Evolutionary conservation across 257 asterid genomes (phyloP), one percentile per base, ranked within the genome.

Genomic region (Cordia subcordata): DNA sequence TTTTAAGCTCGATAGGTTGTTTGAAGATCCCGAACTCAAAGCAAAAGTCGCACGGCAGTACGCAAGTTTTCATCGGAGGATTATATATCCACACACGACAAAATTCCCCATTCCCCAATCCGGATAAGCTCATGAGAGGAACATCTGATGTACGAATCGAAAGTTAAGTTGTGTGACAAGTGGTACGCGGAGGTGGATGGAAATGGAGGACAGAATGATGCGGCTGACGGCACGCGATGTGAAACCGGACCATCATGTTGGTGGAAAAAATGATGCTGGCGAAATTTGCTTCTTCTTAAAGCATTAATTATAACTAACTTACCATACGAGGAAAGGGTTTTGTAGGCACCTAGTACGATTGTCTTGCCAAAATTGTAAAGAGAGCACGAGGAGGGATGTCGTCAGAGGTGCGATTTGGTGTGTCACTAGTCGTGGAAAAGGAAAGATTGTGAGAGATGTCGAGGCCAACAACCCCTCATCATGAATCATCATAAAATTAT

Each of bases 171-270:
- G n/a, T n/a, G n/a, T 27, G 35, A 27, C 35, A 51, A 15, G 1
- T 55, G 18, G 55, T 42, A 57, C 19, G 52, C 33, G 13, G 21
- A 37, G 38, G 27, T 49, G 57, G 37, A 1, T 46, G 33, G 12
- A 70, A 84, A 72, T 84, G 93, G 93, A 72, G 59, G 82, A 79
- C 93, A 84, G 5, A 58, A 81, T 84, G 69, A 84, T 81, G 45
- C 51, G 15, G 58, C 62, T 40, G 22, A 70, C 47, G 78, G 79
- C 88, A 84, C 82, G 92, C 86, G 72, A 68, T 68, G 74, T 57
- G 72, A 49, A 60, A 52, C 63, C 39, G 49, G 59, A 53, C 53
- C 67, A 72, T 71, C 75, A 64, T 66, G 45, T 57, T 65, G 57
- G 55, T 27, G 49, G 55, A 64, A 55, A 69, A 59, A 55, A 53